Conservation (phyloP, 768 basidiomycete species). For the Kwoniella sp. region DNA sequence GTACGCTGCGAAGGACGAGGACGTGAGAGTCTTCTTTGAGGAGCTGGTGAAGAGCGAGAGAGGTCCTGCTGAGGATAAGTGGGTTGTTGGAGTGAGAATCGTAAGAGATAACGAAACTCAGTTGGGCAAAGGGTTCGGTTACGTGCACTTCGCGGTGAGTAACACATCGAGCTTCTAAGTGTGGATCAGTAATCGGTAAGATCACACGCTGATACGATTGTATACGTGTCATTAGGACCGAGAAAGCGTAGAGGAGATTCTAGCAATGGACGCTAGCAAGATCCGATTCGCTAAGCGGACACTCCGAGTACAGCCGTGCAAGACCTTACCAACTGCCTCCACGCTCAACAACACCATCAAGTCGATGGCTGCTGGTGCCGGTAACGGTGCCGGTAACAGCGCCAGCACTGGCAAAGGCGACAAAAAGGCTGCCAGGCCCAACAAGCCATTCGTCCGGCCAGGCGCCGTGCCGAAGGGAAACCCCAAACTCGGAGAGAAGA, state of each 20-base stretch:
- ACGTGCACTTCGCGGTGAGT: constrained; percentile 82
- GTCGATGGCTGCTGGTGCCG: constrained; percentile 38
- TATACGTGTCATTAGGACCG: constrained; percentile 77
- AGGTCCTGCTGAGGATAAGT: constrained; percentile 58
- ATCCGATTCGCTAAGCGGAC: constrained; percentile 92
- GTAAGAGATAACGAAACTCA: constrained; percentile 88
- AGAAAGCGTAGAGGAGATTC: constrained; percentile 86
- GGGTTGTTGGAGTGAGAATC: constrained; percentile 84
- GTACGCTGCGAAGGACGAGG: constrained; percentile 87
- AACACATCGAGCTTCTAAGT: not conserved
- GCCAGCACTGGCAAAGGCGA: constrained; percentile 2
- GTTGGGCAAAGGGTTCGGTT: constrained; percentile 92
- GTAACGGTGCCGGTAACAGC: not conserved
- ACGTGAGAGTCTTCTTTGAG: constrained; percentile 84
- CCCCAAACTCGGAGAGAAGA: constrained; percentile 74
- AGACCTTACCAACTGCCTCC: constrained; percentile 62
- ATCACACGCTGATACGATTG: not conserved
- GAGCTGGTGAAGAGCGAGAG: constrained; percentile 70
- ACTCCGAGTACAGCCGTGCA: constrained; percentile 87
- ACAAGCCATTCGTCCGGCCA: constrained; percentile 5
- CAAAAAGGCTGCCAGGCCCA: constrained; percentile 23
- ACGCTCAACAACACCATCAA: constrained; percentile 33
- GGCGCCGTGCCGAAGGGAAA: constrained; percentile 71
- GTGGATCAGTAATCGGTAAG: not conserved
- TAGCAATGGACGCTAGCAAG: constrained; percentile 73